phyloP scores from a whole-genome alignment of 2,329 filamentous ascomycete species.

The Aureobasidium sp. region DNA sequence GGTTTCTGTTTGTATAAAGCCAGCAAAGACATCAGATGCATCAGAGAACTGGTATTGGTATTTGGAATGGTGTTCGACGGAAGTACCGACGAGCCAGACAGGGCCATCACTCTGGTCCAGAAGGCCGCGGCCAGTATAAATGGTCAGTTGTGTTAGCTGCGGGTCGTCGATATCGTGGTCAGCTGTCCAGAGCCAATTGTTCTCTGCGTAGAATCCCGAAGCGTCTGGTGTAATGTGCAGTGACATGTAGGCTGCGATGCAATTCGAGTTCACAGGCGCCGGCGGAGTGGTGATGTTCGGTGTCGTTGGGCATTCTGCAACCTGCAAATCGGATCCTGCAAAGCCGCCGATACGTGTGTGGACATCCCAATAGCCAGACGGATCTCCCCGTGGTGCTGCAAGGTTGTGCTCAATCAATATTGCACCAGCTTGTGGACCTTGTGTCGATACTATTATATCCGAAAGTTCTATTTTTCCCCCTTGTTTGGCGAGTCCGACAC shows the following conservation, averaged over 20 bases:
- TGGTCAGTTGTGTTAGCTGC: slow-evolving; percentile 33
- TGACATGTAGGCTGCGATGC: slow-evolving; percentile 32
- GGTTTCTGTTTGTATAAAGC: slow-evolving; percentile 74
- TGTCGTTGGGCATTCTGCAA: slow-evolving; percentile 42
- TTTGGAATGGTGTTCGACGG: slow-evolving; percentile 47
- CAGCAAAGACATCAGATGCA: slow-evolving; percentile 42
- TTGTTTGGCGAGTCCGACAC: slow-evolving; percentile 47
- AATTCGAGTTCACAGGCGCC: slow-evolving; percentile 30
- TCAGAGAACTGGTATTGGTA: slow-evolving; percentile 49
- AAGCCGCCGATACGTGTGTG: slow-evolving; percentile 33
- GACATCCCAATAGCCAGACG: slow-evolving; percentile 39
- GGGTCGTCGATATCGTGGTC: slow-evolving; percentile 48
- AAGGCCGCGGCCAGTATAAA: slow-evolving; percentile 42
- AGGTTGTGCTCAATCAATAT: slow-evolving; percentile 47
- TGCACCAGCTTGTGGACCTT: slow-evolving; percentile 39
- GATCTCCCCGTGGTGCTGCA: slow-evolving; percentile 38
- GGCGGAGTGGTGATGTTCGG: slow-evolving; percentile 23
- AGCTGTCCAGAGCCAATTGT: slow-evolving; percentile 48
- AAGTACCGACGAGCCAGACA: slow-evolving; percentile 47
- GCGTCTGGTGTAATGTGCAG: slow-evolving; percentile 44
- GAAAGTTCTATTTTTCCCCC: slow-evolving; percentile 44
- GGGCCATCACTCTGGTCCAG: slow-evolving; percentile 32
- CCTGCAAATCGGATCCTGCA: slow-evolving; percentile 25
- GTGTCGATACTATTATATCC: slow-evolving; percentile 48
- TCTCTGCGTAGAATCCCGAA: slow-evolving; percentile 46